Conservation (phyloP, 345 rosid species). For the Adansonia digitata region DNA sequence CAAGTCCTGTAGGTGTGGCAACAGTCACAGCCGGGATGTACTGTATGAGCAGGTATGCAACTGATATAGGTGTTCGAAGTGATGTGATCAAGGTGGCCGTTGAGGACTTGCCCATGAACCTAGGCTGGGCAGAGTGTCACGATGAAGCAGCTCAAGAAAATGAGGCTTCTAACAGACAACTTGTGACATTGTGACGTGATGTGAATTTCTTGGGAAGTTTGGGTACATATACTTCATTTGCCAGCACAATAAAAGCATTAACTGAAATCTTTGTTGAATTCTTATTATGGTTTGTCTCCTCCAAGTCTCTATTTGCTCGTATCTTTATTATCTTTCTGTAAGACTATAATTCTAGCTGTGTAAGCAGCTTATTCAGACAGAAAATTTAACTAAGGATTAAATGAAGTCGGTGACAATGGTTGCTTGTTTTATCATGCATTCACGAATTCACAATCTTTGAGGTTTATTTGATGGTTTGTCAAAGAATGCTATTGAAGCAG, state of each 20-base stretch:
- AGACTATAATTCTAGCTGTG: not conserved
- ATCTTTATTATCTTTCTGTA: not conserved
- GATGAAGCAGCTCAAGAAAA: slow-evolving; percentile 34
- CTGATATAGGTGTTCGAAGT: slow-evolving; percentile 79
- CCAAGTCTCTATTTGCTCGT: not conserved
- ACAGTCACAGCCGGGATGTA: slow-evolving; percentile 93
- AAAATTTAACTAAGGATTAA: not conserved
- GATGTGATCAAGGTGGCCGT: slow-evolving; percentile 90
- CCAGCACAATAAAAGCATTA: slow-evolving; percentile 22
- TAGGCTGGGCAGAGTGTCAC: slow-evolving; percentile 39
- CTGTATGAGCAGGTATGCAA: slow-evolving; percentile 88
- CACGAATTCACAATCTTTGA: not conserved
- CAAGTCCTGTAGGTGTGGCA: slow-evolving; percentile 85
- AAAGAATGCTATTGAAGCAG: not conserved
- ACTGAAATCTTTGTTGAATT: not conserved
- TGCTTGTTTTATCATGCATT: not conserved
- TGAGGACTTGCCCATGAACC: slow-evolving; percentile 66
- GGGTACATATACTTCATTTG: too few species aligned
- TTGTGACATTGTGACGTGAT: slow-evolving; percentile 6
- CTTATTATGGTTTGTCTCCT: not conserved
- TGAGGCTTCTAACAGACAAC: slow-evolving; percentile 26
- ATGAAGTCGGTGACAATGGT: not conserved
- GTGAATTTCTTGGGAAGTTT: too few species aligned
- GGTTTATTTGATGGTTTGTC: not conserved
- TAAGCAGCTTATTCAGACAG: not conserved